A percentile compares a stretch with the other conserved stretches of the same genome.
Evolutionary conservation across 2,329 filamentous ascomycete species (phyloP).

Genomic region (Cladosporium sp.): DNA sequence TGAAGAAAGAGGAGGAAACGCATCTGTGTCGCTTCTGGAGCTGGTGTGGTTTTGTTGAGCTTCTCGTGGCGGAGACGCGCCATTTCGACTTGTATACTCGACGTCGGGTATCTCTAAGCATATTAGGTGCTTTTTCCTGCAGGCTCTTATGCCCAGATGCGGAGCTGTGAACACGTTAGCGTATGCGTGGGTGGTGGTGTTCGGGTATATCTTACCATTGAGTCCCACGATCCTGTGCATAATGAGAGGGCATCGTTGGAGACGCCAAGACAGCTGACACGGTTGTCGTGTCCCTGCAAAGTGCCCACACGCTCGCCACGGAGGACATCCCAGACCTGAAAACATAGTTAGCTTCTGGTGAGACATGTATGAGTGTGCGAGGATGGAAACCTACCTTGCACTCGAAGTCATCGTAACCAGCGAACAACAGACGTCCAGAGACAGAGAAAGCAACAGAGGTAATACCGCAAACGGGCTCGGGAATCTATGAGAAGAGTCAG

Average conservation of each 20-base stretch:
- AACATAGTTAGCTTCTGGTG: constrained; percentile 20
- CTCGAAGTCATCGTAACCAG: constrained; percentile 97
- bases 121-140: constrained; percentile 6
- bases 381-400: constrained; percentile 73
- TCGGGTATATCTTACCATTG: constrained; percentile 65
- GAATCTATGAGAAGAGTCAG: constrained; percentile 59
- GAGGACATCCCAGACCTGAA: constrained; percentile 93
- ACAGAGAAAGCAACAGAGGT: constrained; percentile 98
- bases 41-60: not conserved
- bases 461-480: constrained; percentile 95
- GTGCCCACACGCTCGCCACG: constrained; percentile 96
- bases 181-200: not conserved
- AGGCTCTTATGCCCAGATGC: constrained; percentile 47
- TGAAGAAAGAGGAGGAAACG: not conserved
- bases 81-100: not conserved
- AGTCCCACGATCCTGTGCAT: constrained; percentile 99
- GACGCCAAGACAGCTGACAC: constrained; percentile 95
- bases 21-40: constrained; percentile 12
- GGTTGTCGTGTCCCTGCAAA: constrained; percentile 95
- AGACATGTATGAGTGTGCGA: not conserved
- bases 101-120: constrained; percentile 11
- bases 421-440: constrained; percentile 89
- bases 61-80: constrained; percentile 7
- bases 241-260: constrained; percentile 99
- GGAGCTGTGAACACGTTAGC: constrained; percentile 38